Conservation (phyloP, 2,329 filamentous ascomycete species). For the Dothistroma septosporum region DNA sequence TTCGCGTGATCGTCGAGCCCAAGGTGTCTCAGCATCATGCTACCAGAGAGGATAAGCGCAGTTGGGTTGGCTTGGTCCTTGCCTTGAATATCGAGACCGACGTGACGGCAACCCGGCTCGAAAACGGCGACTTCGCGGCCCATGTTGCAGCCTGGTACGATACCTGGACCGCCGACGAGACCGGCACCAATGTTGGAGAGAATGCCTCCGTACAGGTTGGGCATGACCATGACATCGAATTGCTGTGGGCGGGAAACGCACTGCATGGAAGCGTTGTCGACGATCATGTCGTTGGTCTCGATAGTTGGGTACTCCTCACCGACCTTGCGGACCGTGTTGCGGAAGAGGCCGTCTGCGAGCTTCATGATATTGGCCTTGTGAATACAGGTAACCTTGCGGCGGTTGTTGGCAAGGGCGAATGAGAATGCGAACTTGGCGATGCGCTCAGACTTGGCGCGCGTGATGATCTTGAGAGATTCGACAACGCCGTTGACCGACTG, state of each 20-base stretch:
- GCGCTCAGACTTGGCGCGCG: conserved; percentile 95
- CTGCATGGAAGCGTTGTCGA: conserved; percentile 99
- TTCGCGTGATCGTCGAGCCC: conserved; percentile 98
- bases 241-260: conserved; percentile 93
- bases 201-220: conserved; percentile 97
- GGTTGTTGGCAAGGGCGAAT: conserved; percentile 96
- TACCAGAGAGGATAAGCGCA: conserved; percentile 87
- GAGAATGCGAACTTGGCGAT: conserved; percentile 98
- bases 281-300: conserved; percentile 98
- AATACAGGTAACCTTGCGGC: conserved; percentile 99
- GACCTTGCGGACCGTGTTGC: conserved; percentile 90
- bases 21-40: conserved; percentile 96
- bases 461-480: conserved; percentile 99
- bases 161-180: conserved; percentile 91
- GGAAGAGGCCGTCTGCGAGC: conserved; percentile 96
- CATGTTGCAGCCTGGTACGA: conserved; percentile 99
- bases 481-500: conserved; percentile 95
- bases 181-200: conserved; percentile 98
- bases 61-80: conserved; percentile 99
- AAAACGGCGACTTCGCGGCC: conserved; percentile 97
- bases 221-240: conserved; percentile 99
- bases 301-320: conserved; percentile 94
- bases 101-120: conserved; percentile 98
- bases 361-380: conserved; percentile 99
- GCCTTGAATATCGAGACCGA: conserved; percentile 98